Evolutionary conservation across 2,329 filamentous ascomycete species (phyloP).

Genomic region (Fusarium continuum): DNA sequence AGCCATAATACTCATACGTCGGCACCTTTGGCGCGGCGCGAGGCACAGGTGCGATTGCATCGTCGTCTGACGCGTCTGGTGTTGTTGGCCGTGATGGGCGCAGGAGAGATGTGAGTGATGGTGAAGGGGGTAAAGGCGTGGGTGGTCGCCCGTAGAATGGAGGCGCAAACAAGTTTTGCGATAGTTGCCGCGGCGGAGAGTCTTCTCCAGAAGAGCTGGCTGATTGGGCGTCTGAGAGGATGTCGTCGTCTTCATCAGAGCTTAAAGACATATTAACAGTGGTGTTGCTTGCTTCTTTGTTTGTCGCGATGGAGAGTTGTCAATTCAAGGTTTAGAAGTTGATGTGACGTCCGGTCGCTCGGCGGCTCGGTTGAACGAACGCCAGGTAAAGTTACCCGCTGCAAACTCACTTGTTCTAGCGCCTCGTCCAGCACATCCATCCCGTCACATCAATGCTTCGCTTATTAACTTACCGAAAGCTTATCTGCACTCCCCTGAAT

Average conservation of each 20-base stretch:
- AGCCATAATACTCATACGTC: slow-evolving; percentile 99
- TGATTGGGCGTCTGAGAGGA: slow-evolving; percentile 48
- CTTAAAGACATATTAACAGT: slow-evolving; percentile 45
- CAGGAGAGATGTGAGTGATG: slow-evolving; percentile 89
- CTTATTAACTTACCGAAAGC: slow-evolving; percentile 13
- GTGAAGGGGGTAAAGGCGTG: slow-evolving; percentile 90
- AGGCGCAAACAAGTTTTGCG: slow-evolving; percentile 71
- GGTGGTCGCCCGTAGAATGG: slow-evolving; percentile 99
- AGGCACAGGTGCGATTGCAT: slow-evolving; percentile 84
- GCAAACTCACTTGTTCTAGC: slow-evolving; percentile 7
- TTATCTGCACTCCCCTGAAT: slow-evolving; percentile 6
- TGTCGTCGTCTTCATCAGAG: slow-evolving; percentile 51
- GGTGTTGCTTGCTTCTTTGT: neutral
- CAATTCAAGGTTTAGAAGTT: slow-evolving; percentile 8
- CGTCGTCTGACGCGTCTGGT: slow-evolving; percentile 89
- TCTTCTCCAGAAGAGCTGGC: slow-evolving; percentile 48
- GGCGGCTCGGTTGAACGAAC: slow-evolving; percentile 16
- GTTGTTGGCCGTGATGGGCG: slow-evolving; percentile 92
- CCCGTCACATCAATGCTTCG: too few species aligned
- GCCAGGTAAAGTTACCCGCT: slow-evolving; percentile 30
- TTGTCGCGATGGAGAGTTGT: neutral
- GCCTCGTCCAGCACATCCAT: slow-evolving; percentile 4
- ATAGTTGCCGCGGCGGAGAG: slow-evolving; percentile 56
- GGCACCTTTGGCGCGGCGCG: slow-evolving; percentile 91
- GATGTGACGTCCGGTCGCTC: slow-evolving; percentile 21